Conservation (phyloP, 306 rosid genomes). For the Arachis stenosperma region DNA sequence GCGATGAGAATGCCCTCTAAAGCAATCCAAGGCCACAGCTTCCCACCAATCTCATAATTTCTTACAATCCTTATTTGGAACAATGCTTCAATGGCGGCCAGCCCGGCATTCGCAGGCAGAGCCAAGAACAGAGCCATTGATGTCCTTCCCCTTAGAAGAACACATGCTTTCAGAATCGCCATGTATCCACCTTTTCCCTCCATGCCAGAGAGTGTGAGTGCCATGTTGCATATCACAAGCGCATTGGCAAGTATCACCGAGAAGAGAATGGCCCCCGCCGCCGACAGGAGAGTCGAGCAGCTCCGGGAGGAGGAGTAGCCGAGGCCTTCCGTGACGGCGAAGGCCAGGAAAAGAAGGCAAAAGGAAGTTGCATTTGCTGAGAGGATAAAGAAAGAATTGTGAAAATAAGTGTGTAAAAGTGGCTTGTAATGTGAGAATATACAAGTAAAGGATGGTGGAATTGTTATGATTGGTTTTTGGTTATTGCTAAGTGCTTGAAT, state of each 20-base stretch:
- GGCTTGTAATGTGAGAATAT: conserved; percentile 48
- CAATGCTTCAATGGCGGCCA: conserved; percentile 80
- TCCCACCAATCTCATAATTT: conserved; percentile 42
- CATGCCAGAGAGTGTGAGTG: conserved; percentile 65
- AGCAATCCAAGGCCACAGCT: conserved; percentile 40
- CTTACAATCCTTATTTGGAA: conserved; percentile 69
- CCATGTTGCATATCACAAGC: conserved; percentile 65
- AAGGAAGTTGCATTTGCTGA: conserved; percentile 72
- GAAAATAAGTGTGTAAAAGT: conserved; percentile 54
- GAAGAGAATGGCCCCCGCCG: conserved; percentile 63
- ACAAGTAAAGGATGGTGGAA: conserved; percentile 46
- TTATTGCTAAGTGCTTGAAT: conserved; percentile 51
- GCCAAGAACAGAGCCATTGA: conserved; percentile 72
- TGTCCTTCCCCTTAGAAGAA: conserved; percentile 68
- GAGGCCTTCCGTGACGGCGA: conserved; percentile 49
- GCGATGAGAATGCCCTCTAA: conserved; percentile 73
- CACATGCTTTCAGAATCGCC: conserved; percentile 73
- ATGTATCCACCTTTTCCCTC: conserved; percentile 67
- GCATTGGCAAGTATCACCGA: conserved; percentile 78
- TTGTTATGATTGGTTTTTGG: conserved; percentile 38
- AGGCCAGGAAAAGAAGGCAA: conserved; percentile 60
- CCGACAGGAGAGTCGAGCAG: conserved; percentile 49
- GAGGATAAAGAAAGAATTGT: conserved; percentile 62
- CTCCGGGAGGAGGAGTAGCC: conserved; percentile 57
- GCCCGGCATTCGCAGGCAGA: conserved; percentile 56